Percentiles rank a stretch among this genome's conserved stretches.
Conservation (phyloP, 148 eudicot species). For the Rhododendron ferrugineum region DNA sequence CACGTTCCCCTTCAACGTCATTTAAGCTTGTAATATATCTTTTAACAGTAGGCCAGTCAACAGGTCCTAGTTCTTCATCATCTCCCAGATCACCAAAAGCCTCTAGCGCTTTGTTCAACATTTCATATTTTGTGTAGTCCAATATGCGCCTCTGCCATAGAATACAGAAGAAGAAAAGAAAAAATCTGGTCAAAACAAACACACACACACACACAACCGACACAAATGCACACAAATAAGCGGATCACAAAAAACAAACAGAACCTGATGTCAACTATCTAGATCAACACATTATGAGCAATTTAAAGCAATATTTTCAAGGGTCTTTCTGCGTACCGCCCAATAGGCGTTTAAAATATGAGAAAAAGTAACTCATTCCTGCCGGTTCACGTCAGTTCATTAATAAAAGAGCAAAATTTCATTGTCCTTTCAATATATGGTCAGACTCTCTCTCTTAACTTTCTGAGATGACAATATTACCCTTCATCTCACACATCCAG, state of each 20-base stretch:
- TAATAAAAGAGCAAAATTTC: background rate
- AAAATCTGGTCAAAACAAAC: background rate
- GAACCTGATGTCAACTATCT: background rate
- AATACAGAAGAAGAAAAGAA: background rate
- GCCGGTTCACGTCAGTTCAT: background rate
- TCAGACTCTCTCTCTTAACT: background rate
- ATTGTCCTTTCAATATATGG: background rate
- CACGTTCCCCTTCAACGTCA: constrained; percentile 55
- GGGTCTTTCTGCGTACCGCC: background rate
- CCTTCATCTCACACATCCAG: background rate
- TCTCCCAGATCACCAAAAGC: constrained; percentile 90
- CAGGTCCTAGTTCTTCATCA: constrained; percentile 96
- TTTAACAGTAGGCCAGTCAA: constrained; percentile 89
- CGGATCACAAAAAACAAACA: background rate
- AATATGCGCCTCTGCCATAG: constrained; percentile 71
- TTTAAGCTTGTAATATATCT: constrained; percentile 61
- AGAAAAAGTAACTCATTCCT: background rate
- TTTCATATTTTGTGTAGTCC: constrained; percentile 78
- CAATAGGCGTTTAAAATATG: background rate
- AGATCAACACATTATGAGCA: background rate
- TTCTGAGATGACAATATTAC: background rate
- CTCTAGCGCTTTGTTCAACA: constrained; percentile 82
- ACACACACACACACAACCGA: background rate
- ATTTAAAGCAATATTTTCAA: background rate
- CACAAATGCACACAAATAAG: background rate